A percentile compares a stretch with the other conserved stretches of the same genome.
Evolutionary conservation across 306 rosid genomes (phyloP).

Genomic region (Lupinus albus): DNA sequence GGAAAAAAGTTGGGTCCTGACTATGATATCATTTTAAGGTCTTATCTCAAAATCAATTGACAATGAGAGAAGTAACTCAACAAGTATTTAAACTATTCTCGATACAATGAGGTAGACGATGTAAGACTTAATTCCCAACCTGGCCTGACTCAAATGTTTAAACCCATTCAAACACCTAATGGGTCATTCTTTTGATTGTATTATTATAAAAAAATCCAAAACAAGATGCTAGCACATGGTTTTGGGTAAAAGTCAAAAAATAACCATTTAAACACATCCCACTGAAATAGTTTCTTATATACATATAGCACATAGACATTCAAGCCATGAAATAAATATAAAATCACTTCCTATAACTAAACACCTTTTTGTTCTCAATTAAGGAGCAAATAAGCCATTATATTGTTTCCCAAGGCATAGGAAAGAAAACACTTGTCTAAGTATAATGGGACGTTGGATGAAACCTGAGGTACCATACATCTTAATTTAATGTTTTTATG

Average conservation of each 20-base stretch:
- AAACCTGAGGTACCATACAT: conserved; percentile 71
- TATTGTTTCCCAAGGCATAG: not conserved
- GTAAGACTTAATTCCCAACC: no score
- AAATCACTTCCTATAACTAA: not conserved
- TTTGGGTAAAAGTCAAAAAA: conserved; percentile 50
- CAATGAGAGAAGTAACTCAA: no score
- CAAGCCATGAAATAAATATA: not conserved
- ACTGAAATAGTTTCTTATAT: conserved; percentile 44
- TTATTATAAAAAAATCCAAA: conserved; percentile 22
- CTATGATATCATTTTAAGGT: no score
- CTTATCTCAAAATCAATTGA: no score
- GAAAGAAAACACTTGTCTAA: conserved; percentile 23
- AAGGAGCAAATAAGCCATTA: not conserved
- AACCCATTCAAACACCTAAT: not conserved
- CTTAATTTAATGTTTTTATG: not conserved
- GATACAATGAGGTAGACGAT: no score
- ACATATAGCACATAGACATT: conserved; percentile 36
- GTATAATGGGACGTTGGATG: conserved; percentile 83
- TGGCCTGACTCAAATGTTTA: not conserved
- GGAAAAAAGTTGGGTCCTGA: no score
- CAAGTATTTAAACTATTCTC: no score
- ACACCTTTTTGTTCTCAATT: not conserved
- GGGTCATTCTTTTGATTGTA: not conserved
- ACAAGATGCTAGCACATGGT: conserved; percentile 79
- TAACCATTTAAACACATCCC: conserved; percentile 44